Evolutionary conservation across 345 rosid species (phyloP), one percentile per base, ranked within the genome.

Genomic region (Linum tenue): DNA sequence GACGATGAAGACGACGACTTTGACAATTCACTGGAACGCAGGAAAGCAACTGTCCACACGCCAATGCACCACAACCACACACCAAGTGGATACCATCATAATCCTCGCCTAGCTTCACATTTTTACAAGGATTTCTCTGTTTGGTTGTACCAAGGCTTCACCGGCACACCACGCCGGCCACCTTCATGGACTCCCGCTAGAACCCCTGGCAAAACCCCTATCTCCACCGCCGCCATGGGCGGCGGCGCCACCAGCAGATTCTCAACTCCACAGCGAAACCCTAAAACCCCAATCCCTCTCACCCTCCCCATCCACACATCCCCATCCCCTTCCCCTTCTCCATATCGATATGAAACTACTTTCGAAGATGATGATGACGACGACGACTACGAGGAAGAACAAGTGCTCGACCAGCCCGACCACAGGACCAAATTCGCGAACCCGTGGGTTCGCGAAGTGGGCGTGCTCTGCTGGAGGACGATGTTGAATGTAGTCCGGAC

Each of bases 171-270:
- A 43, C 80, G 53, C 15, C 83, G 72, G 1, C 77, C 65, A 9
- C 89, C 87, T 0, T 80, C 92, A 3, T 84, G 85, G 92, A 82
- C 84, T 42, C 88, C 84, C 2, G 86, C 80, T 4, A 78, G 77
- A 67, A 82, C 87, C 59, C 87, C 80, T 1, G 84, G 64, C 22
- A 78, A 70, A 66, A 73, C 83, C 2, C 77, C 81, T 1, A 67
- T 68, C 60, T 71, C 77, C 11, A 63, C 65, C 17, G 1, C 62
- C 22, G 31, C 31, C 31, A 22, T 22, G 1, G 64, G 70, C 65
- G 80, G 82, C 48, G 75, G 42, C 37, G 59, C 60, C 39, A 76
- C 84, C 4, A 70, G 78, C 64, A 70, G 43, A 35, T 59, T 43
- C 63, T 55, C 76, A 11, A 78, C 75, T 4, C 73, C 85, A 60